Percentiles rank a stretch among this genome's conserved stretches.
Evolutionary conservation across 768 basidiomycete species (phyloP).

Genomic region (Lepiota brunneoincarnata): DNA sequence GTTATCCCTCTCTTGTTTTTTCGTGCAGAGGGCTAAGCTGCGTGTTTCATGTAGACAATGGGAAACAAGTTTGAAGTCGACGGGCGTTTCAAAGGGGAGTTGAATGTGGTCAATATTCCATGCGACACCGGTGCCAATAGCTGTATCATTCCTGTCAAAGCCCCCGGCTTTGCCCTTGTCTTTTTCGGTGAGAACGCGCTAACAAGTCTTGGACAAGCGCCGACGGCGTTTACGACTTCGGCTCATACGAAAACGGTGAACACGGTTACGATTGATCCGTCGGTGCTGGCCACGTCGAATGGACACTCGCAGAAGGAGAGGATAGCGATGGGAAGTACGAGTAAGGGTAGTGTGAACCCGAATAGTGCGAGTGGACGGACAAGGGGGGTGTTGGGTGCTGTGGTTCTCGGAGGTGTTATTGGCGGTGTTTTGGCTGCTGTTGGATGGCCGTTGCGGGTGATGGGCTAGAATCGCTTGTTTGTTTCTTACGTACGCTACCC

Average conservation of each 20-base stretch:
- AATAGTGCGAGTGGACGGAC: conserved; percentile 12
- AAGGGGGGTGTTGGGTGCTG: background rate
- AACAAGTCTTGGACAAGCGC: conserved; percentile 20
- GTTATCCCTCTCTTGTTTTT: conserved; percentile 11
- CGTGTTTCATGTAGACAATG: conserved; percentile 46
- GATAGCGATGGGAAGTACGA: conserved; percentile 21
- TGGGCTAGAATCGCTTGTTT: background rate
- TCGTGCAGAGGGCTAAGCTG: background rate
- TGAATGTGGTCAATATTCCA: conserved; percentile 52
- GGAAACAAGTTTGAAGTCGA: conserved; percentile 63
- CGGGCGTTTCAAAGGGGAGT: conserved; percentile 57
- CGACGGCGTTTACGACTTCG: conserved; percentile 54
- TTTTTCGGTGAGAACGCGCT: conserved; percentile 44
- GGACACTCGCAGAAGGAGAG: conserved; percentile 30
- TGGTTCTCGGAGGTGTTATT: conserved; percentile 5
- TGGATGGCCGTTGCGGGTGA: background rate
- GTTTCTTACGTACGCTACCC: background rate
- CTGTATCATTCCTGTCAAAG: conserved; percentile 61
- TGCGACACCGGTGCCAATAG: conserved; percentile 54
- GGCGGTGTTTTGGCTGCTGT: conserved; percentile 5
- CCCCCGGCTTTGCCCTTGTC: conserved; percentile 74
- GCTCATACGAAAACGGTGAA: conserved; percentile 52
- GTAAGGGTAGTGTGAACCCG: conserved; percentile 16
- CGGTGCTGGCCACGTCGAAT: conserved; percentile 54
- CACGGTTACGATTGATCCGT: conserved; percentile 53